These are phyloP conservation scores for Pseudozyma sp. DNA, from an alignment of 1,284 basidiomycete genomes.

Conservation along the genomic window DNA sequence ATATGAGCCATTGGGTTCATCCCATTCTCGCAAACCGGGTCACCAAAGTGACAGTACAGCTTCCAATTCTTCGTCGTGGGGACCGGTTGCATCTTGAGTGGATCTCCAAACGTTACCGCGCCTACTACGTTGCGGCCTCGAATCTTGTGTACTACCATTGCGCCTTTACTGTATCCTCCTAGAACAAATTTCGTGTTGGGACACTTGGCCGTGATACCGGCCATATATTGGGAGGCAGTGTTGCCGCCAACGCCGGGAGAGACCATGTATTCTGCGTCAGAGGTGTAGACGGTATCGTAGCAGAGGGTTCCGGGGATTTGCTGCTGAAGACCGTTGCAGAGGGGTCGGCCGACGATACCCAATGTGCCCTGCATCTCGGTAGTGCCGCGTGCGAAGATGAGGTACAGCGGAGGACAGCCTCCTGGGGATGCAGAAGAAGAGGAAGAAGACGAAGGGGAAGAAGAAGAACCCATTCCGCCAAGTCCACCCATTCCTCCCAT, in stretches of 20 bases:
- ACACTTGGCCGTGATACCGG: constrained; percentile 11
- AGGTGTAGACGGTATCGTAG: constrained; percentile 33
- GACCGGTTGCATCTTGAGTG: constrained; percentile 18
- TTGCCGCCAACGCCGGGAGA: constrained; percentile 12
- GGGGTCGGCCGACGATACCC: constrained; percentile 37
- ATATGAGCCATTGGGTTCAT: constrained; percentile 35
- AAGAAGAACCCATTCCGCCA: constrained; percentile 1
- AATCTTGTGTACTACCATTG: constrained; percentile 36
- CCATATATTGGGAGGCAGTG: constrained; percentile 18
- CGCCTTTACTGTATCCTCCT: constrained; percentile 35
- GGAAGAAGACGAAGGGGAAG: background rate
- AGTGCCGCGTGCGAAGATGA: constrained; percentile 41
- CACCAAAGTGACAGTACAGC: constrained; percentile 27
- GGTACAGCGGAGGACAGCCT: constrained; percentile 33
- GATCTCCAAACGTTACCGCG: constrained; percentile 46
- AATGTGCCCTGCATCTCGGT: constrained; percentile 39
- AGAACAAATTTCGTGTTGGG: constrained; percentile 31
- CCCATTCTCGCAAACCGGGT: constrained; percentile 37
- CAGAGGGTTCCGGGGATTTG: constrained; percentile 27
- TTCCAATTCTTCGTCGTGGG: constrained; percentile 22
- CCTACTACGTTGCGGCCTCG: constrained; percentile 20
- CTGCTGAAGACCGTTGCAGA: constrained; percentile 24
- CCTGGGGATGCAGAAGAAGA: background rate
- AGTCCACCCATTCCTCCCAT: background rate
- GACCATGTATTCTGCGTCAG: constrained; percentile 30